Evolutionary conservation across 352 stramenopile species (phyloP), one percentile per base, ranked within the genome.

Genomic region (Phytopythium oedochilum): DNA sequence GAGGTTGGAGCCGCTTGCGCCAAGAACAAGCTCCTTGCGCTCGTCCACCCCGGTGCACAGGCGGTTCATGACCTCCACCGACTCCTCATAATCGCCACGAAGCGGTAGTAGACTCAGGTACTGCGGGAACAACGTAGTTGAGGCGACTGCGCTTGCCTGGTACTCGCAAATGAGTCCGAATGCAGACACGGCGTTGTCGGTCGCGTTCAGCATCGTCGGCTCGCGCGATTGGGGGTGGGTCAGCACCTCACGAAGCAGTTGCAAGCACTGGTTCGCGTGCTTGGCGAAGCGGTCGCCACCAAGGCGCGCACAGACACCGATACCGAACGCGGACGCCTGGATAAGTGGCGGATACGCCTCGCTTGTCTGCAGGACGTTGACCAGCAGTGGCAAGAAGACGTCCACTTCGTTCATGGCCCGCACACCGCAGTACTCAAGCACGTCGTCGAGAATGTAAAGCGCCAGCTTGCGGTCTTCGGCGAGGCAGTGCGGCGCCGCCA

Each of bases 391-490:
- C 42, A 92, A 36, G 55, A 94, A 91, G 25, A 70, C 59, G 48
- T 90, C 78, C 8, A 88, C 61, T 26, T 71, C 61, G 32, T 64
- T 50, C 64, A 87, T 73, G 3, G 77, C 78, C 9, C 69, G 55
- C 12, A 45, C 61, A 23, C 79, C 76, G 38, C 84, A 90, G 67
- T 92, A 66, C 63, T 94, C 84, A 23, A 94, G 61, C 18, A 94
- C 84, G 57, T 94, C 84, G 58, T 94, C 84, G 29, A 94, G 61
- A n/a, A 94, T 85, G 68, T 89, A 94, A 17, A 94, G 53, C 36
- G 84, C 84, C n/a, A 91, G 72, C 35, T 89, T 85, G 53, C 84
- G 82, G 63, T 94, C 84, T 39, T 92, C 77, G 5, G 83, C 51
- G 1, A 92, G 73, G 44, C 84, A 94, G 45, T 87, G 78, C 53